A percentile compares a stretch with the other conserved stretches of the same genome.
Evolutionary conservation across 164 flowering plant species (phyloP).

Genomic region (Tetrastigma voinierianum): DNA sequence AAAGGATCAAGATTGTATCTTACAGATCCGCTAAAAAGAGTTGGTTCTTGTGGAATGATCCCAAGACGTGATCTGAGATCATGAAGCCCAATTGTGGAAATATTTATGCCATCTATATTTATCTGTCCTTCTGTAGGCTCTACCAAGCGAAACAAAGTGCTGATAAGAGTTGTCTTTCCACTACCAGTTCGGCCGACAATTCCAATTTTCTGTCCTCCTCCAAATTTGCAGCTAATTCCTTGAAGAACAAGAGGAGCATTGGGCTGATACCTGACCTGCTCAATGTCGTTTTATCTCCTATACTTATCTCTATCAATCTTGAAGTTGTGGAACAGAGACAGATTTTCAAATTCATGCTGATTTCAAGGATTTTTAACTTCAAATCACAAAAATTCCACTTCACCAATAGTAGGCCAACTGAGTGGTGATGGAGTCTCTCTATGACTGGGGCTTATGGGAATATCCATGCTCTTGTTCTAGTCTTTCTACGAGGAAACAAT

Average conservation of each 20-base stretch:
- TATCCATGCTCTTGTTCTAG: too few relatives aligned
- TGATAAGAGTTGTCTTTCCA: too few relatives aligned
- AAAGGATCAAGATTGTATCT: slow-evolving; percentile 73
- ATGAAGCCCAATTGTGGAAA: slow-evolving; percentile 25
- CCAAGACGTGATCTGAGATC: slow-evolving; percentile 64
- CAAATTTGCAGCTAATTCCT: too few relatives aligned
- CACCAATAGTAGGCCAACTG: slow-evolving; percentile 61
- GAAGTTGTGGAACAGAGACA: too few relatives aligned
- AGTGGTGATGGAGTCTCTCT: slow-evolving; percentile 39
- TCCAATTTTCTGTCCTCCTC: too few relatives aligned
- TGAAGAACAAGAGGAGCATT: too few relatives aligned
- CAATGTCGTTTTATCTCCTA: too few relatives aligned
- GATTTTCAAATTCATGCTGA: too few relatives aligned
- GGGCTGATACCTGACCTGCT: slow-evolving; percentile 60
- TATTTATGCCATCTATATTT: too few relatives aligned
- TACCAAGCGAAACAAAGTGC: slow-evolving; percentile 4
- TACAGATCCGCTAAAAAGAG: slow-evolving; percentile 60
- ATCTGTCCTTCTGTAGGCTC: slow-evolving; percentile 9
- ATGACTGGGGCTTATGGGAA: slow-evolving; percentile 6
- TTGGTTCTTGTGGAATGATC: slow-evolving; percentile 79
- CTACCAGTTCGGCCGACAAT: slow-evolving; percentile 72
- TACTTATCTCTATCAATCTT: too few relatives aligned
- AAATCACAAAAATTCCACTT: slow-evolving; percentile 52
- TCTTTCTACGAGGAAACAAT: too few relatives aligned
- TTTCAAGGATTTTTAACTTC: slow-evolving; percentile 33